These are phyloP conservation scores for Aspergillus tamarii DNA, from an alignment of 2,329 filamentous ascomycete genomes.

Conservation along the genomic window DNA sequence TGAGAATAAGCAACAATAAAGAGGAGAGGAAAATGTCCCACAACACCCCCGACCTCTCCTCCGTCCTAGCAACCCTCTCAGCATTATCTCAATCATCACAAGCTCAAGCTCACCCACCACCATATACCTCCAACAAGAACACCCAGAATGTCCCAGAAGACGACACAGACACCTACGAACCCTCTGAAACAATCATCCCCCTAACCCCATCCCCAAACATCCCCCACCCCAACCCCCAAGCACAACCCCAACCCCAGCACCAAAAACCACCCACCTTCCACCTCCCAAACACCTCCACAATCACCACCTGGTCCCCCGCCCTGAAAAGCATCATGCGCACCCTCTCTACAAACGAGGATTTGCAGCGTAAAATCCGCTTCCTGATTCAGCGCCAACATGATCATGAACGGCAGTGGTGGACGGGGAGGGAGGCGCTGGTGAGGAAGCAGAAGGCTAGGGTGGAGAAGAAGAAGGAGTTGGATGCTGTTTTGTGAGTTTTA, in stretches of 20 bases:
- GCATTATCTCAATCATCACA: conserved; percentile 28
- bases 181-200: not conserved
- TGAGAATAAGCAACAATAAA: not conserved
- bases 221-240: not conserved
- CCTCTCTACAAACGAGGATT: conserved; percentile 49
- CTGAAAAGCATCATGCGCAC: conserved; percentile 56
- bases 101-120: not conserved
- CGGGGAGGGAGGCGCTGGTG: conserved; percentile 55
- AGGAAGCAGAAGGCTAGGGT: conserved; percentile 55
- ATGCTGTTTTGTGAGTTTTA: conserved; percentile 57
- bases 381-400: conserved; percentile 66
- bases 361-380: conserved; percentile 52
- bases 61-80: conserved; percentile 47
- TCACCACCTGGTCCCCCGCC: conserved; percentile 56
- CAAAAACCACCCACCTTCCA: conserved; percentile 6
- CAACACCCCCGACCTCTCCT: conserved; percentile 41
- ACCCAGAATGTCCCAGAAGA: not conserved
- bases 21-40: conserved; percentile 15
- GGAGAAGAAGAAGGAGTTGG: conserved; percentile 57
- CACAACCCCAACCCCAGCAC: not conserved
- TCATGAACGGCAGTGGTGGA: conserved; percentile 66
- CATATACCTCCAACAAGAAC: not conserved
- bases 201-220: not conserved
- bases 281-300: conserved; percentile 47
- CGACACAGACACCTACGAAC: not conserved